Conservation (phyloP, 164 flowering plant species). For the Stephania yunnanensis region DNA sequence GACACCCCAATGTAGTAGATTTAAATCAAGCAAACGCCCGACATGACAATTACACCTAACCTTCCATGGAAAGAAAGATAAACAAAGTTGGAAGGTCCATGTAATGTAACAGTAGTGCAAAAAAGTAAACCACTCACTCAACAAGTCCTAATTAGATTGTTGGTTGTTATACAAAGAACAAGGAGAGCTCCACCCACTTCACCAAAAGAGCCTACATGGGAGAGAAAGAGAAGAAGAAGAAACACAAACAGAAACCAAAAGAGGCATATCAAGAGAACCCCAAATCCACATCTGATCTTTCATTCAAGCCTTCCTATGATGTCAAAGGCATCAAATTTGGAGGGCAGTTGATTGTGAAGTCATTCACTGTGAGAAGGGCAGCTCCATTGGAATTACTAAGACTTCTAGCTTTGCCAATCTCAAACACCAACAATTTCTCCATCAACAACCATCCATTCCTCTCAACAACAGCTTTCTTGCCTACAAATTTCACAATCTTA, state of each 20-base stretch:
- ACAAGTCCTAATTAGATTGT: slow-evolving; percentile 18
- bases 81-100: slow-evolving; percentile 4
- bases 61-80: background rate
- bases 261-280: slow-evolving; percentile 28
- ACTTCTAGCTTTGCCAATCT: slow-evolving; percentile 52
- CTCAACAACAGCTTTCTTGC: slow-evolving; percentile 66
- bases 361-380: slow-evolving; percentile 80
- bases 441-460: slow-evolving; percentile 37
- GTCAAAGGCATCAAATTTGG: slow-evolving; percentile 86
- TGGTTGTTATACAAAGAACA: slow-evolving; percentile 13
- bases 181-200: background rate
- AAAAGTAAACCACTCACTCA: background rate
- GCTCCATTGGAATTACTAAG: slow-evolving; percentile 51
- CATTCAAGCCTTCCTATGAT: slow-evolving; percentile 62
- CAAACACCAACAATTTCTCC: slow-evolving; percentile 11
- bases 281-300: slow-evolving; percentile 39
- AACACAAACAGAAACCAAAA: slow-evolving; percentile 47
- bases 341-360: slow-evolving; percentile 78
- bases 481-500: slow-evolving; percentile 91
- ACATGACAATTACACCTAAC: slow-evolving; percentile 5
- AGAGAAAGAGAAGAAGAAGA: slow-evolving; percentile 43
- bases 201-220: slow-evolving; percentile 22
- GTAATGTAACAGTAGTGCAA: background rate
- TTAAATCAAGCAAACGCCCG: background rate
- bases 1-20: background rate